Conservation (phyloP, 345 rosid genomes). For the Eucalyptus albens region DNA sequence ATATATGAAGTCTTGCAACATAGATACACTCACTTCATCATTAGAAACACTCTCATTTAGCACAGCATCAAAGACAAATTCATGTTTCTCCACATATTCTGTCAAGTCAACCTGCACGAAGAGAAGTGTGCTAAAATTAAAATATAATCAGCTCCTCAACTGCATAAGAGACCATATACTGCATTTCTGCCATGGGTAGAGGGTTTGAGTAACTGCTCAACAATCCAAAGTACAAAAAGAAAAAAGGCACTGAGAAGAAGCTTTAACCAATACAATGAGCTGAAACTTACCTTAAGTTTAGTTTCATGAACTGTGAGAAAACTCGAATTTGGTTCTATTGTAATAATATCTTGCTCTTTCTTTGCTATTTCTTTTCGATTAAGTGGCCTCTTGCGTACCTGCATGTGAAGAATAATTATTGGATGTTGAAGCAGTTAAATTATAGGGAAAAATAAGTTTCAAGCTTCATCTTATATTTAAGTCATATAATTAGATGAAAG, state of each 20-base stretch:
- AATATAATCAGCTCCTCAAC: background rate
- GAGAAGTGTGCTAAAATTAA: background rate
- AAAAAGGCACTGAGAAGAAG: background rate
- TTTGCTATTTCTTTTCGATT: conserved; percentile 37
- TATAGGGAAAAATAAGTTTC: background rate
- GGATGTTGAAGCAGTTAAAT: background rate
- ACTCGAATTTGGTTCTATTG: conserved; percentile 23
- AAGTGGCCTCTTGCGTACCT: conserved; percentile 57
- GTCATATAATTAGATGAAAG: background rate
- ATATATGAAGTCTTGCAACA: background rate
- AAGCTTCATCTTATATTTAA: background rate
- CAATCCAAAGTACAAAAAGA: background rate
- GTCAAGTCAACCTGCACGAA: conserved; percentile 42
- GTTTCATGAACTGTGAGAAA: conserved; percentile 39
- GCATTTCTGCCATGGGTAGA: background rate
- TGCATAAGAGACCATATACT: background rate
- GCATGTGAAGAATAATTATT: background rate
- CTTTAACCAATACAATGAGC: background rate
- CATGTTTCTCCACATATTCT: conserved; percentile 53
- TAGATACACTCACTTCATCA: conserved; percentile 23
- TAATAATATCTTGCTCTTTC: conserved; percentile 48
- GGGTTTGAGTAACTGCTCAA: background rate
- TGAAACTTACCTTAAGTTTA: conserved; percentile 31
- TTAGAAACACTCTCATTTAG: conserved; percentile 37
- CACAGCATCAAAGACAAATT: conserved; percentile 46